A percentile compares a stretch with the other conserved stretches of the same genome.
phyloP scores from a whole-genome alignment of 164 flowering plant genomes.

The Vitis labrusca region DNA sequence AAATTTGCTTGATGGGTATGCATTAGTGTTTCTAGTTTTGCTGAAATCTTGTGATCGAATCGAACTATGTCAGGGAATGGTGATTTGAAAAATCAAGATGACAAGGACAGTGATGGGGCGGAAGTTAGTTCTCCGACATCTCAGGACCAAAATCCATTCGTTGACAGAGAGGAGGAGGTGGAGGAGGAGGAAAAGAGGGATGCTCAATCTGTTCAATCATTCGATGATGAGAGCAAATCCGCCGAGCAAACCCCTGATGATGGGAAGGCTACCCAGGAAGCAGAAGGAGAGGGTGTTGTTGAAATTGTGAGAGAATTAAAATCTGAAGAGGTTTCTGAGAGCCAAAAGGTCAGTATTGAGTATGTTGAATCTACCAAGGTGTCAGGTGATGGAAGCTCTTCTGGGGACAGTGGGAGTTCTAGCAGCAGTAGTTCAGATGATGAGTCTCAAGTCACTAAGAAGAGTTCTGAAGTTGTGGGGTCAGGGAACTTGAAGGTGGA shows the following conservation, averaged over 20 bases:
- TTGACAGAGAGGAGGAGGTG: conserved; percentile 18
- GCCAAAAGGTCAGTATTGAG: conserved; percentile 6
- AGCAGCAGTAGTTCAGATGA: conserved; percentile 39
- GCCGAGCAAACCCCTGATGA: conserved; percentile 5
- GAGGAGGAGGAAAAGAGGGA: conserved; percentile 18
- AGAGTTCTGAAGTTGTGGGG: conserved; percentile 3
- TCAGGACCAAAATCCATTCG: conserved; percentile 23
- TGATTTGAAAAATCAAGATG: conserved; percentile 39
- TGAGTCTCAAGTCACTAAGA: conserved; percentile 21
- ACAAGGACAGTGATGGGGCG: conserved; percentile 45
- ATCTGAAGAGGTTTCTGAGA: conserved; percentile 16
- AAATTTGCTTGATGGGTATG: conserved; percentile 18
- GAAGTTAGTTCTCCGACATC: conserved; percentile 37
- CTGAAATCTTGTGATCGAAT: conserved; percentile 13
- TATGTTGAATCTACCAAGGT: conserved; percentile 17
- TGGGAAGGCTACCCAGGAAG: not conserved
- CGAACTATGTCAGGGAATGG: conserved; percentile 33
- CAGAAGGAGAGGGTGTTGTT: conserved; percentile 11
- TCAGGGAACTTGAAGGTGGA: conserved; percentile 8
- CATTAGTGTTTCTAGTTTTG: not conserved
- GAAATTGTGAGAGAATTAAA: conserved; percentile 20
- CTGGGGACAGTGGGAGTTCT: conserved; percentile 19
- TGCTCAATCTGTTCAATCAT: conserved; percentile 7
- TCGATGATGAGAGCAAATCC: conserved; percentile 11
- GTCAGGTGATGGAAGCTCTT: not conserved